These are phyloP conservation scores for Blakeslea trispora DNA, from an alignment of 371 early-diverging fungal species.

Conservation along the genomic window DNA sequence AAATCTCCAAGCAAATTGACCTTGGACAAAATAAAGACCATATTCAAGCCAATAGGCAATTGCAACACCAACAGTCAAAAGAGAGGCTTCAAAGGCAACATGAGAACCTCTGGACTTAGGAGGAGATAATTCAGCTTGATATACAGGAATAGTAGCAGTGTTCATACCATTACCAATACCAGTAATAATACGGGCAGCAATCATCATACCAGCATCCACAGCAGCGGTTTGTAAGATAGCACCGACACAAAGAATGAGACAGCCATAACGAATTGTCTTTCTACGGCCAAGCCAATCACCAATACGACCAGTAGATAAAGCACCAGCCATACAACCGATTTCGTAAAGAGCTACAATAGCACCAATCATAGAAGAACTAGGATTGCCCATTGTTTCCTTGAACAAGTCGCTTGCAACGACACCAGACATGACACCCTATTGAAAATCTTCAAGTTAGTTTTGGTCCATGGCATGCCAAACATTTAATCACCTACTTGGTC, in stretches of 20 bases:
- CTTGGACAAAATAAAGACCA: constrained; percentile 39
- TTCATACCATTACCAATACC: constrained; percentile 52
- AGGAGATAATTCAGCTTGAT: constrained; percentile 71
- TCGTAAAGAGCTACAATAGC: constrained; percentile 38
- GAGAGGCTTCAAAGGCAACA: constrained; percentile 40
- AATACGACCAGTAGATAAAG: constrained; percentile 43
- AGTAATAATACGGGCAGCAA: constrained; percentile 39
- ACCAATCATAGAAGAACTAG: constrained; percentile 25
- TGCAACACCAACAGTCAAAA: constrained; percentile 39
- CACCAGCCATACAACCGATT: constrained; percentile 42
- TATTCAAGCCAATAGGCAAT: constrained; percentile 50
- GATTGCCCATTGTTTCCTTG: constrained; percentile 37
- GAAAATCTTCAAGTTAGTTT: not conserved
- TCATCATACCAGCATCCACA: constrained; percentile 29
- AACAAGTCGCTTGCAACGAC: constrained; percentile 39
- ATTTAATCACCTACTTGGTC: constrained; percentile 43
- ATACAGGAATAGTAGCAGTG: constrained; percentile 40
- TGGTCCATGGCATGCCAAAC: too few species aligned
- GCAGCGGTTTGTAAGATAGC: constrained; percentile 44
- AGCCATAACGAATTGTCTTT: constrained; percentile 37
- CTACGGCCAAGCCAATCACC: constrained; percentile 45
- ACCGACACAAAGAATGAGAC: constrained; percentile 40
- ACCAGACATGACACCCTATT: constrained; percentile 53
- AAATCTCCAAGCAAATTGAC: constrained; percentile 45
- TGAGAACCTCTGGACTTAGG: constrained; percentile 55